Evolutionary conservation across 1,139 yeast genomes (phyloP).

Genomic region (Protomyces inouyei): DNA sequence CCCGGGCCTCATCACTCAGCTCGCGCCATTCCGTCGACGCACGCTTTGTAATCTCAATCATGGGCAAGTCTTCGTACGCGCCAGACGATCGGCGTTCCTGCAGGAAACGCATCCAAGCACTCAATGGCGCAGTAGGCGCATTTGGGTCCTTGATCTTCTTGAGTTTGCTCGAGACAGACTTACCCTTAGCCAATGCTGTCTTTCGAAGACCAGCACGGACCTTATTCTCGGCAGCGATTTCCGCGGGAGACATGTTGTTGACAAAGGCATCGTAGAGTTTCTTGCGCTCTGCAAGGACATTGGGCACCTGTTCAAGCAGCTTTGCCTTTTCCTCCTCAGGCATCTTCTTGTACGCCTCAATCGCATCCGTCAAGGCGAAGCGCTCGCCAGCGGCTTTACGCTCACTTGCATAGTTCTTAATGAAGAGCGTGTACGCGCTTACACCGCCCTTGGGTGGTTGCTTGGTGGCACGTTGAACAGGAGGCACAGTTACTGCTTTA

Average conservation of each 20-base stretch:
- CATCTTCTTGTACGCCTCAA: constrained; percentile 14
- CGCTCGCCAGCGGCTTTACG: constrained; percentile 13
- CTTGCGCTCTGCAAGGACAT: constrained; percentile 12
- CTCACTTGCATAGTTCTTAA: constrained; percentile 14
- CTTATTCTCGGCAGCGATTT: constrained; percentile 12
- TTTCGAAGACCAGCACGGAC: constrained; percentile 12
- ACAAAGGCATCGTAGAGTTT: constrained; percentile 15
- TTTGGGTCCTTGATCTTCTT: constrained; percentile 10
- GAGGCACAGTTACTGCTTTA: not conserved
- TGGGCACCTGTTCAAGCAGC: constrained; percentile 13
- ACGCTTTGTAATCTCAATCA: constrained; percentile 4
- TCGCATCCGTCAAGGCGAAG: constrained; percentile 8
- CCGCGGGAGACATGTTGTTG: constrained; percentile 12
- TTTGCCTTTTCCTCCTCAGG: constrained; percentile 19
- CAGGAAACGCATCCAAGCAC: constrained; percentile 5
- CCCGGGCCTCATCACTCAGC: constrained; percentile 6
- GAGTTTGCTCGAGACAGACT: not conserved
- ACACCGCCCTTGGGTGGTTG: not conserved
- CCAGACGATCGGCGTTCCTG: constrained; percentile 4
- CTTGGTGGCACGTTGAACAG: not conserved
- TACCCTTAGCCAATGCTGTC: constrained; percentile 6
- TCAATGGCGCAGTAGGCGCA: constrained; percentile 14
- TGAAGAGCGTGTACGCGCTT: constrained; percentile 16
- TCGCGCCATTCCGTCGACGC: constrained; percentile 8
- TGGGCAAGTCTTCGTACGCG: not conserved